These are phyloP conservation scores for Pestalotiopsis fici DNA, from an alignment of 2,329 filamentous ascomycete species.

Conservation along the genomic window DNA sequence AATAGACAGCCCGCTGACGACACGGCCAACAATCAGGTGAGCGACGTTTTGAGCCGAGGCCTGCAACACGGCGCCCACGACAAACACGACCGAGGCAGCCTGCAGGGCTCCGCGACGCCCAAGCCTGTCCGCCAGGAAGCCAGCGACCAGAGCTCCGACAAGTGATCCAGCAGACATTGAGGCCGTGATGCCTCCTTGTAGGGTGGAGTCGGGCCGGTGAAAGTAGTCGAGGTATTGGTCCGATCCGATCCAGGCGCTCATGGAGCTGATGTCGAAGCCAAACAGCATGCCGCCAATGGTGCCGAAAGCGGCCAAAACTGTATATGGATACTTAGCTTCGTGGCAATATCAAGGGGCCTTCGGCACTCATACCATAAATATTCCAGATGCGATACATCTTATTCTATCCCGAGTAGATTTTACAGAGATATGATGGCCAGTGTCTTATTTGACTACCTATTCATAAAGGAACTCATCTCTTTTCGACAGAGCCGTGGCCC, in stretches of 20 bases:
- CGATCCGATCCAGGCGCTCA: slow-evolving; percentile 53
- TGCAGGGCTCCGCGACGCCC: slow-evolving; percentile 40
- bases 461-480: background rate
- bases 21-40: slow-evolving; percentile 50
- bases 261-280: slow-evolving; percentile 54
- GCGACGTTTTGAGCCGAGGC: slow-evolving; percentile 57
- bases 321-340: background rate
- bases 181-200: slow-evolving; percentile 50
- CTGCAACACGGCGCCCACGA: slow-evolving; percentile 58
- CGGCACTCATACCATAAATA: background rate
- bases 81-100: slow-evolving; percentile 44
- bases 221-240: slow-evolving; percentile 51
- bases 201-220: slow-evolving; percentile 39
- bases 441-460: background rate
- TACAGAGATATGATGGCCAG: background rate
- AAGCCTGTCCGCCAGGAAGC: slow-evolving; percentile 44
- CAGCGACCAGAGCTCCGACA: slow-evolving; percentile 44
- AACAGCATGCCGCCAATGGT: slow-evolving; percentile 40
- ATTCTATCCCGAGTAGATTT: background rate
- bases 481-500: background rate
- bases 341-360: background rate
- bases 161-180: slow-evolving; percentile 50
- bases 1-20: slow-evolving; percentile 63
- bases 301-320: slow-evolving; percentile 38
- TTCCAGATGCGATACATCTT: slow-evolving; percentile 7